Evolutionary conservation across 2,329 filamentous ascomycete species (phyloP).

Genomic region (Escovopsis sp.): DNA sequence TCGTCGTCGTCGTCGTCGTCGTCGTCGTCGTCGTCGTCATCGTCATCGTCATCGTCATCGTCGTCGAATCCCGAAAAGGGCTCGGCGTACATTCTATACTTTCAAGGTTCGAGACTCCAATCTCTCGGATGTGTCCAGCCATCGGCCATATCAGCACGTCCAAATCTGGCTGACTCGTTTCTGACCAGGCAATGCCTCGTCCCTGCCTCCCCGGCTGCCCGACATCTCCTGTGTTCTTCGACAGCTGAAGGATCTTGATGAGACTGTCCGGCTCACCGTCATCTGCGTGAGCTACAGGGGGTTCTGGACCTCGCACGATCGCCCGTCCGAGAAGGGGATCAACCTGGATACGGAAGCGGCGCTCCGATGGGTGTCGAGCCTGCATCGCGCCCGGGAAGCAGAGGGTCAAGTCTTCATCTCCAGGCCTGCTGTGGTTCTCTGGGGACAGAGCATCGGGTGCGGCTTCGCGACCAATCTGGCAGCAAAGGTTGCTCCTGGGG

Average conservation of each 20-base stretch:
- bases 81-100: constrained; percentile 41
- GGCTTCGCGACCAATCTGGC: constrained; percentile 53
- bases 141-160: background rate
- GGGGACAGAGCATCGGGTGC: constrained; percentile 66
- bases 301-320: constrained; percentile 64
- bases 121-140: background rate
- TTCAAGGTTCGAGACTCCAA: constrained; percentile 29
- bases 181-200: constrained; percentile 42
- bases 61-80: constrained; percentile 4
- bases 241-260: constrained; percentile 25
- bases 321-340: constrained; percentile 56
- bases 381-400: constrained; percentile 16
- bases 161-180: background rate
- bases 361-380: constrained; percentile 42
- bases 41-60: no score
- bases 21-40: no score
- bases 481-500: constrained; percentile 9
- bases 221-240: constrained; percentile 39
- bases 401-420: constrained; percentile 6
- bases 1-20: no score
- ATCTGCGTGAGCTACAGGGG: constrained; percentile 51
- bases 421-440: constrained; percentile 40
- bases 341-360: constrained; percentile 52
- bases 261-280: constrained; percentile 28
- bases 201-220: constrained; percentile 40